Evolutionary conservation across 768 basidiomycete genomes (phyloP).

Genomic region (Auriculariales sp.): DNA sequence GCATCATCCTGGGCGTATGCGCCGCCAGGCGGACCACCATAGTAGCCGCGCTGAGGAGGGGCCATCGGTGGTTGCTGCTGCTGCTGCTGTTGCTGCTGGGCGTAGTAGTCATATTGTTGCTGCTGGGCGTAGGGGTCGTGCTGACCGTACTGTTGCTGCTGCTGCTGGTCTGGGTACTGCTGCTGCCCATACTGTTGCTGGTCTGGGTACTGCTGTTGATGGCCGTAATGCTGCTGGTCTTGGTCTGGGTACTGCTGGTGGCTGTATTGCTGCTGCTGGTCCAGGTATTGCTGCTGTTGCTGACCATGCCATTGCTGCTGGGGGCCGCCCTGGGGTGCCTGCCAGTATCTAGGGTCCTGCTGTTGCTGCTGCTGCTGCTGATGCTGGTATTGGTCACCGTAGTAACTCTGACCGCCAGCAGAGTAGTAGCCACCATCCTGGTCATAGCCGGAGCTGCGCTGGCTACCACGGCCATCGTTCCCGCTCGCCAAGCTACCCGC

Average conservation of each 20-base stretch:
- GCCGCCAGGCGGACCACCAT: neutral
- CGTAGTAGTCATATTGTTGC: neutral
- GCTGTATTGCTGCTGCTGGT: conserved; percentile 5
- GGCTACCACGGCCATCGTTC: conserved; percentile 19
- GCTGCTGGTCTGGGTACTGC: conserved; percentile 9
- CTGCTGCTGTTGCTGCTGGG: neutral
- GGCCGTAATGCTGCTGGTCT: conserved; percentile 5
- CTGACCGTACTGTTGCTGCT: conserved; percentile 2
- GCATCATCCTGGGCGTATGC: neutral
- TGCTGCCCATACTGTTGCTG: conserved; percentile 6
- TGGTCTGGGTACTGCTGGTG: conserved; percentile 6
- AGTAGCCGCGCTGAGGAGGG: neutral
- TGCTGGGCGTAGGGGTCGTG: neutral
- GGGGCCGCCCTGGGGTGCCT: conserved; percentile 3
- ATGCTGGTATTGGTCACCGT: conserved; percentile 1
- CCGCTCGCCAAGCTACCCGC: conserved; percentile 11
- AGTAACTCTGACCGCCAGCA: conserved; percentile 8
- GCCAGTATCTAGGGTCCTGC: neutral
- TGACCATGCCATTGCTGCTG: no score
- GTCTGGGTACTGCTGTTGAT: conserved; percentile 7
- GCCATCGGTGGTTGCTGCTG: no score
- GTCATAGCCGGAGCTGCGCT: conserved; percentile 17
- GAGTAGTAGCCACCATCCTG: conserved; percentile 11
- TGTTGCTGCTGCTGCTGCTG: conserved; percentile 3
- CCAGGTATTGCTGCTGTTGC: no score